These are phyloP conservation scores for Phytophthora podocarpi DNA, from an alignment of 352 stramenopile genomes.

Conservation along the genomic window DNA sequence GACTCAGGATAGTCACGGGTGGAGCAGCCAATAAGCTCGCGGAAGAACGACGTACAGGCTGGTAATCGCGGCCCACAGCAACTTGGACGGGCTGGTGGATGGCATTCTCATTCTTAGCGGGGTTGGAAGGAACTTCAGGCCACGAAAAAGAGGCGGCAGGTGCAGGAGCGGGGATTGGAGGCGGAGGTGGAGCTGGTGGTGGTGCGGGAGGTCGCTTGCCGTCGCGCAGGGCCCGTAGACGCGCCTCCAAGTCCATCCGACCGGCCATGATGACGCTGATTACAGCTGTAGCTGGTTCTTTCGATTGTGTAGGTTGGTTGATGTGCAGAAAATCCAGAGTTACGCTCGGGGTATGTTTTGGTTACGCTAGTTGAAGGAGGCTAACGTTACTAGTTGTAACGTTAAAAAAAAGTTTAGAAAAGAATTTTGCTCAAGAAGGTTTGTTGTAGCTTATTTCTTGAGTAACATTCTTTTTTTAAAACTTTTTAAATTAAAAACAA, in stretches of 20 bases:
- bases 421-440: too few species aligned
- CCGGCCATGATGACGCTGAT: slow-evolving; percentile 19
- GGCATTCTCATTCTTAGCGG: slow-evolving; percentile 6
- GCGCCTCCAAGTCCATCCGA: slow-evolving; percentile 64
- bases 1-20: slow-evolving; percentile 19
- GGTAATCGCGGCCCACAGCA: not conserved
- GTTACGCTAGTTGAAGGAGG: slow-evolving; percentile 2
- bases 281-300: too few species aligned
- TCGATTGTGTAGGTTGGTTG: not conserved
- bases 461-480: too few species aligned
- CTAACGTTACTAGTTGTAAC: too few species aligned
- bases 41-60: slow-evolving; percentile 16
- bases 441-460: too few species aligned
- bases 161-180: not conserved
- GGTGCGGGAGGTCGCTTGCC: slow-evolving; percentile 19
- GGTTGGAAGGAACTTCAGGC: slow-evolving; percentile 26
- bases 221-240: slow-evolving; percentile 57
- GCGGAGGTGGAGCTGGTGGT: slow-evolving; percentile 2
- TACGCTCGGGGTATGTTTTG: not conserved
- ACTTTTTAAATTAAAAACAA: too few species aligned
- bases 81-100: slow-evolving; percentile 10
- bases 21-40: slow-evolving; percentile 7
- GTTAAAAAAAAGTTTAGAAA: too few species aligned
- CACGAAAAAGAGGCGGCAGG: slow-evolving; percentile 24
- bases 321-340: slow-evolving; percentile 16